Conservation (phyloP, 179 eudicot genomes). For the Heliamphora pulchella region DNA sequence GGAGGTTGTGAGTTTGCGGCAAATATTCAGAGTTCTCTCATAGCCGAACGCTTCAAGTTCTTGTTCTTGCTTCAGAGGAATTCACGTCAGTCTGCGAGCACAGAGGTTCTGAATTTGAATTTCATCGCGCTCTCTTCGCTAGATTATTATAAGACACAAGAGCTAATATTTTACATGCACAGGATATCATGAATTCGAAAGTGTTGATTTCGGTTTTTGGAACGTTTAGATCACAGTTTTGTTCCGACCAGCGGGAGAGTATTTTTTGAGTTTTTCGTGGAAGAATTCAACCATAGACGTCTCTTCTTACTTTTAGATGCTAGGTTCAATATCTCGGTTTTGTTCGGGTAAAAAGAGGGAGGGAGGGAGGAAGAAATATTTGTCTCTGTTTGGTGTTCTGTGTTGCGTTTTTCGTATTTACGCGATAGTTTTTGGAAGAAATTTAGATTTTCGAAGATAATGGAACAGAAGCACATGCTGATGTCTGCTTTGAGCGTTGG, state of each 20-base stretch:
- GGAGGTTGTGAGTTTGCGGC: not conserved
- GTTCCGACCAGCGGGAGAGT: not conserved
- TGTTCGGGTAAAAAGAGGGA: not conserved
- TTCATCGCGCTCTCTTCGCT: not conserved
- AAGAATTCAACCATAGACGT: too few relatives aligned
- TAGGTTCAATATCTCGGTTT: not conserved
- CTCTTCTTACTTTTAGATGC: too few relatives aligned
- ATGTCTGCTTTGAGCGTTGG: conserved; percentile 93
- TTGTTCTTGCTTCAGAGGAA: not conserved
- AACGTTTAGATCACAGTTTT: not conserved
- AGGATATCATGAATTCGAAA: too few relatives aligned
- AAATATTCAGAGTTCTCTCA: not conserved
- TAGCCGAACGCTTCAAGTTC: not conserved
- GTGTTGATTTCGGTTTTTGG: not conserved
- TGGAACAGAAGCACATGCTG: conserved; percentile 68
- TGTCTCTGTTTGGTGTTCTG: not conserved
- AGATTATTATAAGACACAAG: not conserved
- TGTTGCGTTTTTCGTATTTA: not conserved
- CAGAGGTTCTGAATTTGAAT: not conserved
- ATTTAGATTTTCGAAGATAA: conserved; percentile 16
- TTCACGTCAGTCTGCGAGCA: not conserved
- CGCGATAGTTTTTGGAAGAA: not conserved
- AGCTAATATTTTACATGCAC: too few relatives aligned
- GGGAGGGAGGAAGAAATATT: not conserved
- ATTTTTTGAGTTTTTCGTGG: not conserved